Base-by-base conservation (phyloP, 2,329 filamentous ascomycete genomes). In the Colletotrichum melonis region DNA sequence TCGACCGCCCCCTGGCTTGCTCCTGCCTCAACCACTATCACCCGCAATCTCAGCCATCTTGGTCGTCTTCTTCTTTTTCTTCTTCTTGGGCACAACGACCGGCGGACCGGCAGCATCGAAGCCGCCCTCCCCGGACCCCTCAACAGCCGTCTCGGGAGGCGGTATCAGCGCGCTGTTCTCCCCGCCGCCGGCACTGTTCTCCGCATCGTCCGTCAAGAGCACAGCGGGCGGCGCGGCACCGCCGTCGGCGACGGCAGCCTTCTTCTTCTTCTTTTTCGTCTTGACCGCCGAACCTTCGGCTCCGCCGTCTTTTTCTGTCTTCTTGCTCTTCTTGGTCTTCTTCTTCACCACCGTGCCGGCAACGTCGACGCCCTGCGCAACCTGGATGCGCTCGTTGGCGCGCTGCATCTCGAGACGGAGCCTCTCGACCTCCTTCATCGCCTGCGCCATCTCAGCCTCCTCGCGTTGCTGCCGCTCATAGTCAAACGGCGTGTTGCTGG, bases 391-490 rank as follows among this genome's bases (percentile, higher is more conserved):
- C 83, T 95, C 94, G 78, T 92, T 94, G 49, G 92, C 92, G 69
- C 93, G 86, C 83, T 95, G 94, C 95, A 98, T 98, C 83, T 98
- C 94, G 69, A 98, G 86, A 65, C 97, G 88, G 72, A 97, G 85
- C 64, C 92, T 88, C 84, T 98, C 96, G 3, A 99, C 94, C 81
- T 98, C 94, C 81, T 92, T 92, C 87, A 98, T 91, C 9, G 96
- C 97, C 78, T 91, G 91, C 57, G 91, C 91, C 94, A 98, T 97
- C 83, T 98, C 95, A 1, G 90, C 91, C 73, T 98, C 95, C 79
- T 97, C 95, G 19, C 89, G 90, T 79, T 92, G 89, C 75, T 92
- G 90, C 65, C 88, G 87, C 78, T 95, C 93, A 63, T 91, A 87
- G 70, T 93, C 90, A 60, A 89, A 85, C 0, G 79, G 79, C 49